Evolutionary conservation across 78 protist genomes (phyloP), one percentile per base, ranked within the genome.

Genomic region (Diacronema lutheri): DNA sequence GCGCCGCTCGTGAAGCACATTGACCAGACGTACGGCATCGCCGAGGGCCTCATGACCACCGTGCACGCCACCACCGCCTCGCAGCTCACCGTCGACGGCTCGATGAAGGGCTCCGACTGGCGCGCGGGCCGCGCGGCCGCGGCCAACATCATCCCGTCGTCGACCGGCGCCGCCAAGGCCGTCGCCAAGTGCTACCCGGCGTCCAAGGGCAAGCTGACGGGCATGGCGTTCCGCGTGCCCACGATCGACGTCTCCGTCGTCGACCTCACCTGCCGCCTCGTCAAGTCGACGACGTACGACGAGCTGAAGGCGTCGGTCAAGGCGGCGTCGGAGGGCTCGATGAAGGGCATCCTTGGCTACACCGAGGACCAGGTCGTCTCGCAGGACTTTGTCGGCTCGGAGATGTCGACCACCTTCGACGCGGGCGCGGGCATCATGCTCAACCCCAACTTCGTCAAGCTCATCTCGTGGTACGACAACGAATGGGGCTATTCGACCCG

Each of bases 1-100:
- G 99, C 99, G 6, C 99, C 99, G 81, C 88, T 98, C 37, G 98
- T 93, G 86, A 94, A 95, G 92, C 86, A 94, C 72, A 64, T 98
- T 92, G 21, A 98, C 88, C 98, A 97, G 38, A 81, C 90, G 89
- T 98, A 88, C 89, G 97, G 96, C 40, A 96, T 98, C 61, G 94
- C 64, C 58, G 95, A 95, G 85, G 99, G 99, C 85, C 88, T 98
- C 82, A 89, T 92, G 92, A 77, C 92, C 85, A 92, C 94, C 64
- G 80, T 86, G 69, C 94, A 92, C 88, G 90, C 94, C 58, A 60
- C 79, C 83, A 92, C 95, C 72, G 92, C 90, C 83, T 83, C 88
- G 58, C 95, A 92, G 89, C 44, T 62, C 37, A 58, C 77, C 37
- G 90, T 87, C 16, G 95, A 92, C 88, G 82, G 88, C n/a, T 81